These are phyloP conservation scores for Lentinula sp. DNA, from an alignment of 768 basidiomycete species.

Conservation along the genomic window DNA sequence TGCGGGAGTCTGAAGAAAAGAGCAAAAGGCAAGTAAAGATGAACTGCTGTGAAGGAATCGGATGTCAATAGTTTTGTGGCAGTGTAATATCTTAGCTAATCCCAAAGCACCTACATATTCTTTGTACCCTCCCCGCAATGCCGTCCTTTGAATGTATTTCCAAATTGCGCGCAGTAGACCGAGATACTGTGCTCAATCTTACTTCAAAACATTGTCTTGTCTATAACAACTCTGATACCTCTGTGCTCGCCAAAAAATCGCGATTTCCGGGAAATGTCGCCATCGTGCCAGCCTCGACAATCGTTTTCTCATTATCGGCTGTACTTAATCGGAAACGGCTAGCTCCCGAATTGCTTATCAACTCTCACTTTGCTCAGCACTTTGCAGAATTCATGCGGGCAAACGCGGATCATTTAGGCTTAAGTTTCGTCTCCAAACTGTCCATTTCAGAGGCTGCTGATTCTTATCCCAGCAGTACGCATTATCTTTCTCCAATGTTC, in stretches of 20 bases:
- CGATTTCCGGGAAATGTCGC: slow-evolving; percentile 37
- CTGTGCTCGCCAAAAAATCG: slow-evolving; percentile 27
- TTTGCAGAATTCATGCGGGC: slow-evolving; percentile 42
- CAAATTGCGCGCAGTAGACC: slow-evolving; percentile 37
- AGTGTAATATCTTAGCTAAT: slow-evolving; percentile 1
- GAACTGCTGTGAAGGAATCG: slow-evolving; percentile 8
- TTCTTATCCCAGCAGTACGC: slow-evolving; percentile 32
- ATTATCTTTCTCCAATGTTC: slow-evolving; percentile 9
- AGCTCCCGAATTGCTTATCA: slow-evolving; percentile 29
- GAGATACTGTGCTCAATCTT: slow-evolving; percentile 38
- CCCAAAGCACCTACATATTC: not conserved
- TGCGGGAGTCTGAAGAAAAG: slow-evolving; percentile 6
- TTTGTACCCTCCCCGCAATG: not conserved
- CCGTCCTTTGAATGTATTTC: slow-evolving; percentile 11
- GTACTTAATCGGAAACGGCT: slow-evolving; percentile 38
- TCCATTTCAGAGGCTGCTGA: slow-evolving; percentile 36
- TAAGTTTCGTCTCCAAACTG: slow-evolving; percentile 50
- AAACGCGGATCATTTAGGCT: slow-evolving; percentile 56
- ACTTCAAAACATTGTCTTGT: slow-evolving; percentile 37
- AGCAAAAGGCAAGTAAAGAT: slow-evolving; percentile 1
- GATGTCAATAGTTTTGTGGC: slow-evolving; percentile 4
- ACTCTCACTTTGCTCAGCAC: slow-evolving; percentile 45
- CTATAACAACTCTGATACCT: slow-evolving; percentile 12
- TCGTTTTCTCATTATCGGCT: slow-evolving; percentile 52
- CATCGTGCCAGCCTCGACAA: slow-evolving; percentile 40